Conservation (phyloP, 164 flowering plant genomes). For the Tetrastigma voinierianum region DNA sequence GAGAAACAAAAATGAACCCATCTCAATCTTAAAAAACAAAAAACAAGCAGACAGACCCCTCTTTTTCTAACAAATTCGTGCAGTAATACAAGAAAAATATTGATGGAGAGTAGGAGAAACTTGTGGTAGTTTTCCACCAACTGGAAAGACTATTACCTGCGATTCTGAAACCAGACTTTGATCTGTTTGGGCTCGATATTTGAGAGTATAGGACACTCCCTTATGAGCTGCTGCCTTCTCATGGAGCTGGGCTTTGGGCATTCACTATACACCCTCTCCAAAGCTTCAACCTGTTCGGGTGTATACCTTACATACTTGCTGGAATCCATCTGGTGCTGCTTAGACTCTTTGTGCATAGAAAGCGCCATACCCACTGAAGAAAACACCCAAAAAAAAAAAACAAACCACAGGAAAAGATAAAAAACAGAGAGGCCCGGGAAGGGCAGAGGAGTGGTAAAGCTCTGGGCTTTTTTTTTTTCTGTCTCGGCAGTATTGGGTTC, state of each 20-base stretch:
- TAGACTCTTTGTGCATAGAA: slow-evolving; percentile 33
- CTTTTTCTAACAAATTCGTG: no score
- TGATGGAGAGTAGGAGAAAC: neutral
- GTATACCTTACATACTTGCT: slow-evolving; percentile 86
- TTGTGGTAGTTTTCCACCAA: neutral
- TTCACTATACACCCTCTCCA: slow-evolving; percentile 81
- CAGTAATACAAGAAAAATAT: neutral
- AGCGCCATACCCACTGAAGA: slow-evolving; percentile 35
- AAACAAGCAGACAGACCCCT: neutral
- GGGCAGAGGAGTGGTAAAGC: no score
- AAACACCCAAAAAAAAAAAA: slow-evolving; percentile 1
- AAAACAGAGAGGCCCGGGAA: neutral
- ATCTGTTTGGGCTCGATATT: slow-evolving; percentile 90
- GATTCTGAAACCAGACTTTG: slow-evolving; percentile 94
- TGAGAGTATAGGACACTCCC: slow-evolving; percentile 82
- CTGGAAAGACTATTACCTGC: slow-evolving; percentile 45
- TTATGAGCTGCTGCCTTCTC: slow-evolving; percentile 74
- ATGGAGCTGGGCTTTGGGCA: slow-evolving; percentile 87
- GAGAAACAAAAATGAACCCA: neutral
- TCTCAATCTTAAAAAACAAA: neutral
- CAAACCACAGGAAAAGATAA: neutral
- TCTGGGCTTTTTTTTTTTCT: slow-evolving; percentile 1
- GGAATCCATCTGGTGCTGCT: slow-evolving; percentile 56
- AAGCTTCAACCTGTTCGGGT: slow-evolving; percentile 87
- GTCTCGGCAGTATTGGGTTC: slow-evolving; percentile 7